These are phyloP conservation scores for Fusarium compactum DNA, from an alignment of 2,329 filamentous ascomycete species.

Conservation along the genomic window DNA sequence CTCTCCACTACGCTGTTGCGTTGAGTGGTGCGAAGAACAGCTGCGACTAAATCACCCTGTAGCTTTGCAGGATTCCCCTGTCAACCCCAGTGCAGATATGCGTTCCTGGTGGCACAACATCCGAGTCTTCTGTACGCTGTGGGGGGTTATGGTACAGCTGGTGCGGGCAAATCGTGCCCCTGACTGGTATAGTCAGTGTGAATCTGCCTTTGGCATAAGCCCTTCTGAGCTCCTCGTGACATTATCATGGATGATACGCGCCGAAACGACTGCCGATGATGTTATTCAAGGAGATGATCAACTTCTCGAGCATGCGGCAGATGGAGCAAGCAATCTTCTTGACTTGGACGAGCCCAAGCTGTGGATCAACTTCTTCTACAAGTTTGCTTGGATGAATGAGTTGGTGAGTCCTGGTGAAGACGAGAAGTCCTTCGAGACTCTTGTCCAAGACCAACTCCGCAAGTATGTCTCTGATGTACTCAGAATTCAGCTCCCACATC, in stretches of 20 bases:
- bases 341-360: constrained; percentile 25
- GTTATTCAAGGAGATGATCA: neutral
- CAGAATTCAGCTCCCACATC: constrained; percentile 32
- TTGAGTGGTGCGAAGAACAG: constrained; percentile 41
- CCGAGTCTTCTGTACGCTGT: constrained; percentile 44
- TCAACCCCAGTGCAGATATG: constrained; percentile 19
- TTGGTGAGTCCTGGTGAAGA: constrained; percentile 26
- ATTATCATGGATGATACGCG: constrained; percentile 44
- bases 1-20: constrained; percentile 32
- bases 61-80: constrained; percentile 28
- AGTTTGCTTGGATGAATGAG: constrained; percentile 46
- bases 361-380: constrained; percentile 38
- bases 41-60: constrained; percentile 26
- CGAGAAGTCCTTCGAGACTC: constrained; percentile 38
- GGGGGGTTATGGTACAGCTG: constrained; percentile 34
- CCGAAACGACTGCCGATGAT: constrained; percentile 6
- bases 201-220: constrained; percentile 42
- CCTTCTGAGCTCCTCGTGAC: constrained; percentile 45
- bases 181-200: constrained; percentile 40
- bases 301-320: constrained; percentile 28
- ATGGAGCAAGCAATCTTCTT: constrained; percentile 18
- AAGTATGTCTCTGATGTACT: constrained; percentile 35
- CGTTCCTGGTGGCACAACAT: constrained; percentile 42
- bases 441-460: constrained; percentile 34
- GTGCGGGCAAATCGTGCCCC: constrained; percentile 30